Conservation (phyloP, 192 early-diverging fungal genomes). For the Podila verticillata region DNA sequence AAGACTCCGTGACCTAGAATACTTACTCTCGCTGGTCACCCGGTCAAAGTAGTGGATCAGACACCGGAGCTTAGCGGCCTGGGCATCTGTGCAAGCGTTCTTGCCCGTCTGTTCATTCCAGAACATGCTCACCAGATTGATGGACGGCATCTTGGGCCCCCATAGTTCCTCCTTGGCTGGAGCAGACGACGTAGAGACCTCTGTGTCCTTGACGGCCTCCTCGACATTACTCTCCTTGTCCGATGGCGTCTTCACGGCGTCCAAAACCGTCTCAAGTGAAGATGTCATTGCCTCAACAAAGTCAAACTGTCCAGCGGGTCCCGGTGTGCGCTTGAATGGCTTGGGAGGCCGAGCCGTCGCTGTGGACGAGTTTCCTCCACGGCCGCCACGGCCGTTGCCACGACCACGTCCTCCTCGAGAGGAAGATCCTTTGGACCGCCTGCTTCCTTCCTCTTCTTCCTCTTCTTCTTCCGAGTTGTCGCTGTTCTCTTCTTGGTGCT, state of each 20-base stretch:
- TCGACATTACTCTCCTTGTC: conserved; percentile 6
- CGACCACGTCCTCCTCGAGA: conserved; percentile 15
- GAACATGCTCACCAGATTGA: conserved; percentile 48
- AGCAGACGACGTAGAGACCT: neutral
- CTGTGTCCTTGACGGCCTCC: conserved; percentile 6
- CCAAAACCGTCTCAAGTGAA: neutral
- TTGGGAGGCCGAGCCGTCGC: conserved; percentile 10
- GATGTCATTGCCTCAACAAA: conserved; percentile 14
- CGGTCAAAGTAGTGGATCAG: conserved; percentile 49
- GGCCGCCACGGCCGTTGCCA: conserved; percentile 2
- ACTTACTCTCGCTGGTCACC: conserved; percentile 44
- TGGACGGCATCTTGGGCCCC: conserved; percentile 31
- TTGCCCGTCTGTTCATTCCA: conserved; percentile 30
- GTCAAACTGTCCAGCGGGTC: conserved; percentile 36
- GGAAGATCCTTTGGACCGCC: neutral
- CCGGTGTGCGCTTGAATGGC: conserved; percentile 17
- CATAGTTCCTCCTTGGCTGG: neutral
- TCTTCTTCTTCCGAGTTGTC: conserved; percentile 18
- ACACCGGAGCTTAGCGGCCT: conserved; percentile 41
- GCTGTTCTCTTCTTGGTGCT: conserved; percentile 1
- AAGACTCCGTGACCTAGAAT: neutral
- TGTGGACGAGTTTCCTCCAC: neutral
- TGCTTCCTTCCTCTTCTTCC: conserved; percentile 5
- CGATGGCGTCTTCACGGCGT: neutral
- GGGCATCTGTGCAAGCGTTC: conserved; percentile 24